Percentiles rank a stretch among this genome's conserved stretches.
These are phyloP conservation scores for Penicillium macrosclerotiorum DNA, from an alignment of 495 filamentous ascomycete species.

Conservation along the genomic window DNA sequence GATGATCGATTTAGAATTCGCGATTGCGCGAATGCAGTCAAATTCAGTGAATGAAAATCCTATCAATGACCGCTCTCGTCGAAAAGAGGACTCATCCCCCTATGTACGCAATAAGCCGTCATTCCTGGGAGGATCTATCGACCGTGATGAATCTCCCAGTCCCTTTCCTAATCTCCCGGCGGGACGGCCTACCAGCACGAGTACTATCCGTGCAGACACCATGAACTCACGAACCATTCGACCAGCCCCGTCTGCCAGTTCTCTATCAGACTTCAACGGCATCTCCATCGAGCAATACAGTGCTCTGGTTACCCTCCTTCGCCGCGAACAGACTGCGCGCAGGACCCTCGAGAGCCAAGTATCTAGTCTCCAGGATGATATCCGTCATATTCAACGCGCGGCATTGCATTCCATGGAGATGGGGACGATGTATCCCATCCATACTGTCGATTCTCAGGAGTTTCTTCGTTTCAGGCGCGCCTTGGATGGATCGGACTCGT, in stretches of 20 bases:
- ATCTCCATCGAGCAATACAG: conserved; percentile 59
- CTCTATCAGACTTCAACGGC: conserved; percentile 29
- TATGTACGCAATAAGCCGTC: conserved; percentile 26
- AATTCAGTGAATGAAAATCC: conserved; percentile 18
- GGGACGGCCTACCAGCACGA: conserved; percentile 38
- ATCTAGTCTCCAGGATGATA: conserved; percentile 48
- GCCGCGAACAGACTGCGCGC: conserved; percentile 55
- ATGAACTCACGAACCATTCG: conserved; percentile 29
- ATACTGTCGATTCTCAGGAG: conserved; percentile 34
- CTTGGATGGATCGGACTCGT: conserved; percentile 17
- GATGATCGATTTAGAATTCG: conserved; percentile 55
- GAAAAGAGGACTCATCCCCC: conserved; percentile 15
- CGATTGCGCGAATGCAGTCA: conserved; percentile 51
- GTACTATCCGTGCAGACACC: conserved; percentile 38
- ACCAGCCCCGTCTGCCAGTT: conserved; percentile 30
- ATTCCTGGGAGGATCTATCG: conserved; percentile 8
- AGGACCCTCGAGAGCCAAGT: conserved; percentile 54
- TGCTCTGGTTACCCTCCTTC: conserved; percentile 52
- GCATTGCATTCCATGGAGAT: conserved; percentile 33
- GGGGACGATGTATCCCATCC: conserved; percentile 39
- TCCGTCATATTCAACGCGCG: conserved; percentile 39
- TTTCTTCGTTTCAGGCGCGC: conserved; percentile 30
- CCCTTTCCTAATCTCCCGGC: conserved; percentile 7
- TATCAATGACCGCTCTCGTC: conserved; percentile 15
- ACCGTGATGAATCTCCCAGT: conserved; percentile 27